Base-by-base conservation (phyloP, 2,329 filamentous ascomycete species). In the Microsporum canis region DNA sequence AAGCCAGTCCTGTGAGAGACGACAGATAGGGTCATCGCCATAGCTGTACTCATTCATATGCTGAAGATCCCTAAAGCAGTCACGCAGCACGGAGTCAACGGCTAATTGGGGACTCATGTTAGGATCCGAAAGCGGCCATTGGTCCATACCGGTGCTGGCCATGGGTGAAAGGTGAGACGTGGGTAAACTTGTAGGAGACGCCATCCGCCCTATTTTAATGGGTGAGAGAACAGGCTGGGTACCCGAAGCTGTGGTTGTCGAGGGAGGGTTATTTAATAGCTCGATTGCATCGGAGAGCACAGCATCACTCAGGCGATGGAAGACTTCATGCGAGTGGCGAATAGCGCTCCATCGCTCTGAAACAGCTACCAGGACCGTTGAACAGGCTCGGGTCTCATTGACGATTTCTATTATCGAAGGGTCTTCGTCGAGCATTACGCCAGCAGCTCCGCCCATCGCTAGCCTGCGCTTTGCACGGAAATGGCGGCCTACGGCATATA, bases 311-410 rank as follows among this genome's bases (percentile, higher is more conserved):
- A 78, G 66, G 0, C 72, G 66, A 53, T 78, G 75, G 61, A 78
- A 78, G 0, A 78, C 70, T 58, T 78, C 73, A 17, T 75, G 75
- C 41, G 74, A 76, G 39, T 74, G 72, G 2, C 73, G 67, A 5
- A 74, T 68, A 0, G 73, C 65, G 39, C 75, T 72, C 72, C 76
- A 78, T 5, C 76, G 66, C 45, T 78, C 76, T 0, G 75, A 77
- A 0, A 78, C 74, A 1, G 76, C 76, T 0, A 78, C 76, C 0
- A 78, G 58, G 0, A 78, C 74, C 12, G 76, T 78, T 2, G 76
- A 78, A 60, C 76, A 78, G 0, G 74, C 73, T 0, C 76, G 63
- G 0, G 73, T 77, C 17, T 73, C 72, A 34, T 77, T 77, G 31
- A 78, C 74, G 5, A 78, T 73, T 61, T 78, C 73, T 4, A 71